Evolutionary conservation across 495 filamentous ascomycete species (phyloP), one percentile per base, ranked within the genome.

Genomic region (Tirmania nivea): DNA sequence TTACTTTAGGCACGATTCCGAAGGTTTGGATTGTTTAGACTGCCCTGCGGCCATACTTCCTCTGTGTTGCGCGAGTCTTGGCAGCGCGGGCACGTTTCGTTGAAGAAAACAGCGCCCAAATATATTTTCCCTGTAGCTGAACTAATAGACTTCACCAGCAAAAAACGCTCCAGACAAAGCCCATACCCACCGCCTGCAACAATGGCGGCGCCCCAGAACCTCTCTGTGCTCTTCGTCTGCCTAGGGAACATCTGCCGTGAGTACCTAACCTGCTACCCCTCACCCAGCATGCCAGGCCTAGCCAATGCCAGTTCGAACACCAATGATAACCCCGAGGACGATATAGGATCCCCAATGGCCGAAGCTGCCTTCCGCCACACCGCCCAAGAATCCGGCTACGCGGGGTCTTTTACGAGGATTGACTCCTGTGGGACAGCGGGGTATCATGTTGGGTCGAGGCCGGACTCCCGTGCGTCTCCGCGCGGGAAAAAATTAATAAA

Each of bases 181-280:
- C 2, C n/a, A n/a, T 31, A 31, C 25, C 1, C 25, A 31, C 25
- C n/a, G n/a, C n/a, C 36, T 42, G n/a, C 36, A 10, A 14, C 3
- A 45, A 45, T 19, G 17, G 8, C 12, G 4, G 39, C 4, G 9
- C 0, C 39, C 4, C 39, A 67, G 10, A 69, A 72, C 4, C 71
- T 86, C 54, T 90, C 79, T 9, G 81, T 97, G 34, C 76, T 97
- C 48, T 97, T 97, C 67, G 88, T 94, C 59, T 97, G 90, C 66
- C 73, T 97, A 12, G 90, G 90, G 59, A 97, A 97, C 68, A 95
- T 95, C 63, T 97, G 90, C 73, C 73, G 73, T 68, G 61, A 35
- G 54, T 53, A 42, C n/a, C n/a, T n/a, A n/a, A n/a, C n/a, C n/a
- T n/a, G n/a, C n/a, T n/a, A n/a, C 49, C 55, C 47, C 54, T 45